phyloP scores from a whole-genome alignment of 1,139 yeast species.

The Suhomyces bribrorum region DNA sequence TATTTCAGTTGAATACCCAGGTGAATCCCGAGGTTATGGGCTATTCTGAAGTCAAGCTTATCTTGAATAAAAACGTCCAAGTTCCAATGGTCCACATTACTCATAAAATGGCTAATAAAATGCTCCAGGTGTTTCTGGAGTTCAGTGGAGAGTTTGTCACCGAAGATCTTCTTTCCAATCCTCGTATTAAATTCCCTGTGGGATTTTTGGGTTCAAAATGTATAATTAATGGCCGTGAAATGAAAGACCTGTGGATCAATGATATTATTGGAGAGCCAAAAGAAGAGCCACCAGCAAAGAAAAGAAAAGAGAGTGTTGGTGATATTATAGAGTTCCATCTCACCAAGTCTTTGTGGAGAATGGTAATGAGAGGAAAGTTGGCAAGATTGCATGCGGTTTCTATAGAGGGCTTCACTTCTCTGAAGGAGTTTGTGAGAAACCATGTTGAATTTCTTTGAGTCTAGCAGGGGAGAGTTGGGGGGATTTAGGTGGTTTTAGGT shows the following conservation, averaged over 20 bases:
- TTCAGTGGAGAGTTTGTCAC: conserved; percentile 24
- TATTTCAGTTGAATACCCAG: conserved; percentile 53
- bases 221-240: conserved; percentile 37
- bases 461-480: too few species aligned
- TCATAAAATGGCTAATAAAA: conserved; percentile 25
- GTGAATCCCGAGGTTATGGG: conserved; percentile 13
- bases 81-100: conserved; percentile 31
- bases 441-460: conserved; percentile 25
- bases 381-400: conserved; percentile 33
- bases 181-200: conserved; percentile 25
- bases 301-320: conserved; percentile 25
- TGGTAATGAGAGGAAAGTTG: conserved; percentile 26
- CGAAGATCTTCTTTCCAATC: conserved; percentile 17
- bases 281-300: conserved; percentile 11
- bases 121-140: conserved; percentile 30
- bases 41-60: conserved; percentile 30
- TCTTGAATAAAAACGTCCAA: conserved; percentile 30
- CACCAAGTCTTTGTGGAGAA: conserved; percentile 37
- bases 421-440: conserved; percentile 20
- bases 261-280: conserved; percentile 24
- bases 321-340: conserved; percentile 39
- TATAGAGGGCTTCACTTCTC: conserved; percentile 35
- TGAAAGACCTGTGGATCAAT: conserved; percentile 38
- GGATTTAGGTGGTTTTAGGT: too few species aligned
- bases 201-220: conserved; percentile 32